Conservation (phyloP, 1,284 basidiomycete species). For the Cutaneotrichosporon sp. region DNA sequence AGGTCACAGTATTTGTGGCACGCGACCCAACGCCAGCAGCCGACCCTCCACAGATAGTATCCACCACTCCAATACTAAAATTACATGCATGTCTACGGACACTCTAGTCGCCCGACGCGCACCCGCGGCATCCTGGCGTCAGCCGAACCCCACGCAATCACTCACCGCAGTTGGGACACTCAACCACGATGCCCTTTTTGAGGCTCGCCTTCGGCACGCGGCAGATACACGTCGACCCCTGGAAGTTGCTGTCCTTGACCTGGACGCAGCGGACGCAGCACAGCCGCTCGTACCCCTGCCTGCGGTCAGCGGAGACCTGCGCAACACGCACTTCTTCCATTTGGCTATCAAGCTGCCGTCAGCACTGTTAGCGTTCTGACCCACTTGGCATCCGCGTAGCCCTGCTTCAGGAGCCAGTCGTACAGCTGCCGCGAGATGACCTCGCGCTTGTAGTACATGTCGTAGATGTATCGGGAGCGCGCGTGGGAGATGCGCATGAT, state of each 20-base stretch:
- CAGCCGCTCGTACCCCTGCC: conserved; percentile 90
- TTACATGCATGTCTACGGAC: conserved; percentile 4
- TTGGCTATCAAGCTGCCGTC: conserved; percentile 85
- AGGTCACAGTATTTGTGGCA: too few species aligned
- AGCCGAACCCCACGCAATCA: conserved; percentile 58
- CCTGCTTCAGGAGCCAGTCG: conserved; percentile 97
- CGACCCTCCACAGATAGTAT: too few species aligned
- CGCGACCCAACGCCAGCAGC: too few species aligned
- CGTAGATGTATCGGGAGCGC: conserved; percentile 93
- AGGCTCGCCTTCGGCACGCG: conserved; percentile 93
- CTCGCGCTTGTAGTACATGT: conserved; percentile 97
- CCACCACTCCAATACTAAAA: too few species aligned
- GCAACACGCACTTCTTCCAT: conserved; percentile 76
- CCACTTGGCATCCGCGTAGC: conserved; percentile 95
- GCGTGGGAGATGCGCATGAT: conserved; percentile 98
- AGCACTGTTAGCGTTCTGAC: conserved; percentile 32
- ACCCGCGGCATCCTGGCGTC: conserved; percentile 8
- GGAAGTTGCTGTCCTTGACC: conserved; percentile 98
- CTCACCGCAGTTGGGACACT: conserved; percentile 94
- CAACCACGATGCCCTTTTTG: conserved; percentile 85
- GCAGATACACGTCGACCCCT: conserved; percentile 98
- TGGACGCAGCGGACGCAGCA: conserved; percentile 98
- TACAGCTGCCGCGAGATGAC: conserved; percentile 90
- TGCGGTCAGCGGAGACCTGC: too few species aligned
- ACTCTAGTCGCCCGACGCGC: conserved; percentile 10